A percentile compares a stretch with the other conserved stretches of the same genome.
phyloP scores from a whole-genome alignment of 1,284 basidiomycete species.

The Peniophora sp. region DNA sequence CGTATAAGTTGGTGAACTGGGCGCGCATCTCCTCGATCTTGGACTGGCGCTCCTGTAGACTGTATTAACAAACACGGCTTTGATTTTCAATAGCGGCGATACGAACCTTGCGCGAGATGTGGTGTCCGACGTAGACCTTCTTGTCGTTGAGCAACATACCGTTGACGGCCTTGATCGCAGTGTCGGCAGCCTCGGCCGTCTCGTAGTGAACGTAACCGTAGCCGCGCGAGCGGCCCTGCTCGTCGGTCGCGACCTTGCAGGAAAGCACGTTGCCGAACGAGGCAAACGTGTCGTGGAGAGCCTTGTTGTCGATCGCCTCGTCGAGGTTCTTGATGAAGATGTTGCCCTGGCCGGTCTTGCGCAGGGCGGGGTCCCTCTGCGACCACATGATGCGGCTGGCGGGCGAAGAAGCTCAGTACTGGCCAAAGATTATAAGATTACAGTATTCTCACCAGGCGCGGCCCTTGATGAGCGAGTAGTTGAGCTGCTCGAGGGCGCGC shows the following conservation, averaged over 20 bases:
- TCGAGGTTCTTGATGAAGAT: conserved; percentile 99
- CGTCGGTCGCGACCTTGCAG: conserved; percentile 98
- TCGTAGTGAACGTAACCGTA: conserved; percentile 99
- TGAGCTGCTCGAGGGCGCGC: conserved; percentile 98
- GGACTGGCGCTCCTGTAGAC: conserved; percentile 80
- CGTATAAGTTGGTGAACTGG: conserved; percentile 96
- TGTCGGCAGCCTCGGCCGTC: conserved; percentile 93
- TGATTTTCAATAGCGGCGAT: not conserved
- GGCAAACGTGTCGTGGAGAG: conserved; percentile 98
- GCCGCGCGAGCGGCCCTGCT: conserved; percentile 87
- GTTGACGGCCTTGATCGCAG: conserved; percentile 97
- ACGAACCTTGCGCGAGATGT: conserved; percentile 91
- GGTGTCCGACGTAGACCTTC: conserved; percentile 97
- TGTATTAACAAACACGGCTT: not conserved
- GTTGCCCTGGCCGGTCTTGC: conserved; percentile 99
- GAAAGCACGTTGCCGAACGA: conserved; percentile 99
- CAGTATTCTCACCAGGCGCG: conserved; percentile 72
- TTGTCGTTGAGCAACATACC: conserved; percentile 99
- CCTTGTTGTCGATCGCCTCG: conserved; percentile 98
- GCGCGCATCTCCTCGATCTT: conserved; percentile 97
- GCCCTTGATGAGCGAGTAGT: conserved; percentile 98
- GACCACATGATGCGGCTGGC: conserved; percentile 99
- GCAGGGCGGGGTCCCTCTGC: conserved; percentile 97
- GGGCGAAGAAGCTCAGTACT: conserved; percentile 6
- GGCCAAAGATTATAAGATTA: not conserved